These are phyloP conservation scores for Rhynchospora breviuscula DNA, from an alignment of 176 grass and related monocot genomes.

Conservation along the genomic window DNA sequence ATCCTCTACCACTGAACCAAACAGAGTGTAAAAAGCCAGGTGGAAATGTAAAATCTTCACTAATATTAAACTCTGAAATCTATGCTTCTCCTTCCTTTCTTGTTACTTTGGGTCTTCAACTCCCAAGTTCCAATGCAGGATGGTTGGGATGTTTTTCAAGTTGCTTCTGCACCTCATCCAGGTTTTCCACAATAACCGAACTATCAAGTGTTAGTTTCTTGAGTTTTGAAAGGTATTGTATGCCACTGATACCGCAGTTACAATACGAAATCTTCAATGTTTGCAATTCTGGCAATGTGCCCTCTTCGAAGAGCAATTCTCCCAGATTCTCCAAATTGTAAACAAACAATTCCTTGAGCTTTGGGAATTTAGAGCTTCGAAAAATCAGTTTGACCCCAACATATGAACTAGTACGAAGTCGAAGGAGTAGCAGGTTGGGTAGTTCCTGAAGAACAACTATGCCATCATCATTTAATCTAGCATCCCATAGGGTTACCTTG, in stretches of 20 bases:
- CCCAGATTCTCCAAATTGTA: background rate
- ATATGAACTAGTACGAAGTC: constrained; percentile 27
- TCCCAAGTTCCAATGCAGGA: background rate
- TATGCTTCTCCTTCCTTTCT: background rate
- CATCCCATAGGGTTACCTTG: constrained; percentile 21
- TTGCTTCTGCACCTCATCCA: constrained; percentile 8
- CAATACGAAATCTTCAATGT: constrained; percentile 18
- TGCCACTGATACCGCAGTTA: constrained; percentile 7
- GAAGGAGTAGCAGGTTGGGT: constrained; percentile 11
- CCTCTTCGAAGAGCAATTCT: background rate
- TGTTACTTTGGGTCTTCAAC: background rate
- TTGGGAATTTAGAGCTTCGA: constrained; percentile 2
- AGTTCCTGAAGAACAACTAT: constrained; percentile 20
- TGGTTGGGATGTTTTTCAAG: background rate
- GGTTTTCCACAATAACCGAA: constrained; percentile 15
- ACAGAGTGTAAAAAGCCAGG: background rate
- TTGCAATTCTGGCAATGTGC: constrained; percentile 21
- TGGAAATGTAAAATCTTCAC: too few relatives aligned
- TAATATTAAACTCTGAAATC: too few relatives aligned
- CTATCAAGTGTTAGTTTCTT: constrained; percentile 25
- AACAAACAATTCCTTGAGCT: constrained; percentile 38
- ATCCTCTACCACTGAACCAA: too few relatives aligned
- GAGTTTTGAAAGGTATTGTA: constrained; percentile 6
- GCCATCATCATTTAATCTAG: constrained; percentile 21
- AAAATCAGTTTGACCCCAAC: constrained; percentile 9